Evolutionary conservation across 2,329 filamentous ascomycete genomes (phyloP).

Genomic region (Fusarium avenaceum): DNA sequence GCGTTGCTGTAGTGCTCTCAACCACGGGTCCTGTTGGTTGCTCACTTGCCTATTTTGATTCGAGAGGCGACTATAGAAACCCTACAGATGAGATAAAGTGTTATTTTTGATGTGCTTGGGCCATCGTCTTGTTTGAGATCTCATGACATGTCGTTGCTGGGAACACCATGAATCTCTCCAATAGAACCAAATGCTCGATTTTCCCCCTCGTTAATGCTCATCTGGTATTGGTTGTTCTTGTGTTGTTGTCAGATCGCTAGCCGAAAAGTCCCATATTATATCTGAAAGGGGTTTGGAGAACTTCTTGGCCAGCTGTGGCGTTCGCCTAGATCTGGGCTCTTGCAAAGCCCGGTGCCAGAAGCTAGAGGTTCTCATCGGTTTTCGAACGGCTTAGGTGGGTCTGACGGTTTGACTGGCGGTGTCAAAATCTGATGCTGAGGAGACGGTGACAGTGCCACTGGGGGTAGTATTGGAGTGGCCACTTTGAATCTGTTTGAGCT

Average conservation of each 20-base stretch:
- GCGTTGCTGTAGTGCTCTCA: conserved; percentile 30
- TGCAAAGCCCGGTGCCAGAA: conserved; percentile 8
- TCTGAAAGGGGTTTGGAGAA: conserved; percentile 3
- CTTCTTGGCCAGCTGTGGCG: conserved; percentile 23
- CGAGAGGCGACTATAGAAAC: conserved; percentile 13
- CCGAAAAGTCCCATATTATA: conserved; percentile 10
- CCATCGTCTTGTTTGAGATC: conserved; percentile 10
- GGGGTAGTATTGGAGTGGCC: conserved; percentile 66
- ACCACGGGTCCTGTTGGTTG: conserved; percentile 37
- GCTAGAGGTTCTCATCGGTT: conserved; percentile 33
- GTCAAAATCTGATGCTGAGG: conserved; percentile 69
- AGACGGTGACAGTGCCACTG: conserved; percentile 69
- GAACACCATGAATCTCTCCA: conserved; percentile 7
- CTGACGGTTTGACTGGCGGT: conserved; percentile 67
- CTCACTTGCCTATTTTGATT: conserved; percentile 24
- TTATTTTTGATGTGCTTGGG: conserved; percentile 20
- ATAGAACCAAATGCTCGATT: conserved; percentile 2
- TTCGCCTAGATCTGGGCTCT: conserved; percentile 21
- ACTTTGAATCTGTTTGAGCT: conserved; percentile 50
- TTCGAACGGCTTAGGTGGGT: conserved; percentile 39
- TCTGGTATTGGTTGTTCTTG: conserved; percentile 16
- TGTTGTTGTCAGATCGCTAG: conserved; percentile 4
- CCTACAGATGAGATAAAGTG: conserved; percentile 27
- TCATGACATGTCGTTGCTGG: conserved; percentile 19
- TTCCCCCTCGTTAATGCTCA: conserved; percentile 15